These are phyloP conservation scores for Malassezia vespertilionis DNA, from an alignment of 1,284 basidiomycete genomes.

Conservation along the genomic window DNA sequence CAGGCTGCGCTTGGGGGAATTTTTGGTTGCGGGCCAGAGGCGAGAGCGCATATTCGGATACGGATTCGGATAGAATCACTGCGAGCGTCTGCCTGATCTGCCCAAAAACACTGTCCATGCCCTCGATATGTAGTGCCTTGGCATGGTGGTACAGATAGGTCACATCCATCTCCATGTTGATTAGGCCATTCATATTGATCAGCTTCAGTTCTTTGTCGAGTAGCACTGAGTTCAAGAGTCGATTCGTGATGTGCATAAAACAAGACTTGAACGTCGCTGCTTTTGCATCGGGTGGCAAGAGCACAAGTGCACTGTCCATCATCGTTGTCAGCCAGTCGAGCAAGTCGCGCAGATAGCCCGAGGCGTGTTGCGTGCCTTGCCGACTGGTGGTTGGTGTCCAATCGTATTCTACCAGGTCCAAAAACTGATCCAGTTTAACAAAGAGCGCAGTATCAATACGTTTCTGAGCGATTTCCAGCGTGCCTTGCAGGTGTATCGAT, in stretches of 20 bases:
- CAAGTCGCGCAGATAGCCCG: slow-evolving; percentile 86
- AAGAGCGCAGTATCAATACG: slow-evolving; percentile 74
- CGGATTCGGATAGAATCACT: slow-evolving; percentile 62
- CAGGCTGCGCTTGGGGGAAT: slow-evolving; percentile 20
- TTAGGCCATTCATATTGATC: slow-evolving; percentile 13
- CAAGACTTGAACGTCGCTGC: slow-evolving; percentile 77
- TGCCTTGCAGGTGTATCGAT: slow-evolving; percentile 59
- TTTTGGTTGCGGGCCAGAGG: slow-evolving; percentile 11
- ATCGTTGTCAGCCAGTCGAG: slow-evolving; percentile 92
- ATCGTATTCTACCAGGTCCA: slow-evolving; percentile 85
- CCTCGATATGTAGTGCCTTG: slow-evolving; percentile 5
- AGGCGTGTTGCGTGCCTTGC: slow-evolving; percentile 52
- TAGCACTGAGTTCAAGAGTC: slow-evolving; percentile 60
- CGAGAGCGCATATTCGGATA: slow-evolving; percentile 62
- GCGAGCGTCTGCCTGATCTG: slow-evolving; percentile 58
- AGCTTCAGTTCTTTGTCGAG: slow-evolving; percentile 17
- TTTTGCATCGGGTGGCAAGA: slow-evolving; percentile 63
- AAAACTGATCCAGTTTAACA: slow-evolving; percentile 91
- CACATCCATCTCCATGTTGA: slow-evolving; percentile 21
- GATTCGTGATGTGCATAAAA: slow-evolving; percentile 70
- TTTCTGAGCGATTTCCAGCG: slow-evolving; percentile 60
- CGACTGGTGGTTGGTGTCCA: slow-evolving; percentile 59
- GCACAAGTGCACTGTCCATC: slow-evolving; percentile 80
- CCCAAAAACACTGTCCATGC: slow-evolving; percentile 8
- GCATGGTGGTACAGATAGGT: slow-evolving; percentile 25